Base-by-base conservation (phyloP, 441 rosid species). In the Corymbia citriodora region DNA sequence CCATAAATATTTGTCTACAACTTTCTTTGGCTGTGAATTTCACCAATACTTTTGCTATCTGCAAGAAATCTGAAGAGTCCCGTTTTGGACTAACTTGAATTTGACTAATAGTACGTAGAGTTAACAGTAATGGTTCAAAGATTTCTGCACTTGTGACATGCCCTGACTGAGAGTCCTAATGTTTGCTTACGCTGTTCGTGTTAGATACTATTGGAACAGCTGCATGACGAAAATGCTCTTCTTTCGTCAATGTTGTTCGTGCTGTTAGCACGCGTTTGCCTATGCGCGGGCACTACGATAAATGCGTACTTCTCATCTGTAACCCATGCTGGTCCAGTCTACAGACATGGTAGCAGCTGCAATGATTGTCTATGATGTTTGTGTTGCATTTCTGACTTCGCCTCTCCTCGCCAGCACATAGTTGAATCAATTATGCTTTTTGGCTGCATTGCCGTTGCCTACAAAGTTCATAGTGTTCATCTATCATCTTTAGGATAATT, bases 391-490 rank as follows among this genome's bases (percentile, higher is more conserved):
- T 6, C n/a, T 25, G 65, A 59, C 65, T 23, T 59, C 11, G n/a
- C n/a, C 65, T 59, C 65, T 59, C 15, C 15, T 59, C 3, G n/a
- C 63, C 3, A 9, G 29, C 13, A 59, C 63, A 25, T 6, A 13
- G 63, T 59, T 0, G 63, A 59, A 59, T 59, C 0, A 3, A 59
- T 25, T 25, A 59, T 59, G n/a, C 65, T 23, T 29, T 10, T 14
- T 29, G 0, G 10, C 65, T 3, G 65, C 65, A 12, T 23, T 59
- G 65, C 23, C 2, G 0, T 2, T 10, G 7, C 65, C n/a, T 25
- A 59, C 23, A 59, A 10, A 25, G 65, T 59, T 59, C 65, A 59
- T 59, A 25, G 65, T 2, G n/a, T 0, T 59, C n/a, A 14, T 25
- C 25, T 29, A 25, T 59, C 11, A 17, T 59, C 65, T 59, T 0